Evolutionary conservation across 2,329 filamentous ascomycete species (phyloP).

Genomic region (Pseudogymnoascus sp.): DNA sequence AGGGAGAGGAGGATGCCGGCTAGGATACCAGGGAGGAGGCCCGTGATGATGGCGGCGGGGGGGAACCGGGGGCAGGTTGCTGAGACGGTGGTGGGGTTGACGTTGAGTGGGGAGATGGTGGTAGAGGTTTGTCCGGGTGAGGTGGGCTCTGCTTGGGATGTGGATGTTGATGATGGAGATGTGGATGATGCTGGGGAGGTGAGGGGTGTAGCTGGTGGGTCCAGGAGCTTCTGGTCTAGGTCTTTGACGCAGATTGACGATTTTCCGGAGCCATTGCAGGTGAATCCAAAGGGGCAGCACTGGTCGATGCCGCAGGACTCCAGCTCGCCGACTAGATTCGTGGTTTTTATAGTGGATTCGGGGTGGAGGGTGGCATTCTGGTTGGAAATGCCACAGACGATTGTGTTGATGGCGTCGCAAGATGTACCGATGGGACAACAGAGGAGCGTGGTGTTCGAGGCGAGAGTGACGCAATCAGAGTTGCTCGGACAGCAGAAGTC

Average conservation of each 20-base stretch:
- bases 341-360: slow-evolving; percentile 56
- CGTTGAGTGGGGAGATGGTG: slow-evolving; percentile 11
- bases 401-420: slow-evolving; percentile 54
- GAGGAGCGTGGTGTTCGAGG: slow-evolving; percentile 56
- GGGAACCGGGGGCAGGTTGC: slow-evolving; percentile 21
- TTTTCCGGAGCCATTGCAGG: slow-evolving; percentile 35
- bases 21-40: slow-evolving; percentile 35
- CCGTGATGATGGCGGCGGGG: slow-evolving; percentile 18
- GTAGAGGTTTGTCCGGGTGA: slow-evolving; percentile 8
- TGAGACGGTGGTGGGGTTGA: slow-evolving; percentile 16
- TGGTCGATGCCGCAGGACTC: slow-evolving; percentile 42
- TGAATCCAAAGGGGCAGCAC: slow-evolving; percentile 68
- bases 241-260: slow-evolving; percentile 39
- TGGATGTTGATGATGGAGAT: slow-evolving; percentile 19
- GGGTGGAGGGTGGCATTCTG: slow-evolving; percentile 52
- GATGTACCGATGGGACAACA: slow-evolving; percentile 55
- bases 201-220: slow-evolving; percentile 19
- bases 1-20: slow-evolving; percentile 38
- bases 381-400: slow-evolving; percentile 53
- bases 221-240: slow-evolving; percentile 40
- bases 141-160: slow-evolving; percentile 17
- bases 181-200: slow-evolving; percentile 16
- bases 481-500: slow-evolving; percentile 57
- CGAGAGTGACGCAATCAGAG: slow-evolving; percentile 50
- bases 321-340: slow-evolving; percentile 47